These are phyloP conservation scores for Plenodomus tracheiphilus DNA, from an alignment of 2,329 filamentous ascomycete genomes.

Conservation along the genomic window DNA sequence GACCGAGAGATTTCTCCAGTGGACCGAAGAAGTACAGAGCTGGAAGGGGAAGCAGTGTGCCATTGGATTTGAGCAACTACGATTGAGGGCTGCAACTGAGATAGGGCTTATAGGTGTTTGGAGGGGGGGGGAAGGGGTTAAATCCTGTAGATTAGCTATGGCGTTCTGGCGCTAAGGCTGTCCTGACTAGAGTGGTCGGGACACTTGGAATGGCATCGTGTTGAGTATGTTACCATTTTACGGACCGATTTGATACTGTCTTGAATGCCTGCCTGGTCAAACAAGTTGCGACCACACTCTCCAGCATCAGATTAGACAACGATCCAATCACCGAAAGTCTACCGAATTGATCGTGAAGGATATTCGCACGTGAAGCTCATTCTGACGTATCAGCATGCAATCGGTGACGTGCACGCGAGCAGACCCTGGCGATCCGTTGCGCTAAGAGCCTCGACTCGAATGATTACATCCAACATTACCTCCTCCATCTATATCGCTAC, in stretches of 20 bases:
- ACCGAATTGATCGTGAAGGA: background rate
- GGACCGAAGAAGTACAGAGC: constrained; percentile 80
- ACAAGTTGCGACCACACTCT: background rate
- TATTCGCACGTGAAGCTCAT: background rate
- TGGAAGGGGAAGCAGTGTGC: constrained; percentile 90
- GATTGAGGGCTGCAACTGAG: constrained; percentile 30
- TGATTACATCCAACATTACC: background rate
- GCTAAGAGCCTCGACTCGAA: background rate
- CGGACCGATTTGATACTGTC: background rate
- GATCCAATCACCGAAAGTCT: background rate
- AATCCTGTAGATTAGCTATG: constrained; percentile 23
- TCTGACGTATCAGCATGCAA: background rate
- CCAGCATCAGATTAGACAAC: background rate
- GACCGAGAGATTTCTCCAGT: constrained; percentile 79
- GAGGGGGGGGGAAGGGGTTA: constrained; percentile 5
- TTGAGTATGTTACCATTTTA: background rate
- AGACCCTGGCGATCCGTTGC: background rate
- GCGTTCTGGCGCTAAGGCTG: constrained; percentile 10
- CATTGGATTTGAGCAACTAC: constrained; percentile 74
- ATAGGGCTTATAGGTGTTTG: background rate
- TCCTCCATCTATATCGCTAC: background rate
- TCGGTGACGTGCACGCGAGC: background rate
- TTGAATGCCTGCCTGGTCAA: background rate
- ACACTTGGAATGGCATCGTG: background rate
- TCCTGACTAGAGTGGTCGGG: background rate